These are phyloP conservation scores for Calonectria hongkongensis DNA, from an alignment of 2,329 filamentous ascomycete species.

Conservation along the genomic window DNA sequence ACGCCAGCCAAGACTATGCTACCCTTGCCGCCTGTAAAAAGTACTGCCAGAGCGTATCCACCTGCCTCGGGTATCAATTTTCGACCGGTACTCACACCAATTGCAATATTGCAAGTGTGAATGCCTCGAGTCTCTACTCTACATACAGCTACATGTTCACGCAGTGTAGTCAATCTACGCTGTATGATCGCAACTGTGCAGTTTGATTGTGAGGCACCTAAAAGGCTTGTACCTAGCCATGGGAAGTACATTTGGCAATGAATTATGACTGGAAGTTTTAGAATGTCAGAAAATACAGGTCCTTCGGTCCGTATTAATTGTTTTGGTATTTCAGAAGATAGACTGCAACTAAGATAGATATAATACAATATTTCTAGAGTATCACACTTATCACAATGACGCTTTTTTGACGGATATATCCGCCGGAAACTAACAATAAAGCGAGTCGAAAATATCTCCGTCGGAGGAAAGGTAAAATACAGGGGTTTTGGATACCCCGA, in stretches of 20 bases:
- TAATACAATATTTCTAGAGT: too few relatives aligned
- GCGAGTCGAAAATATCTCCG: too few relatives aligned
- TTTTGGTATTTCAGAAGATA: too few relatives aligned
- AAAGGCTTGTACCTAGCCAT: too few relatives aligned
- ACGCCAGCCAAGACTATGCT: not conserved
- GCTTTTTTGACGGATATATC: too few relatives aligned
- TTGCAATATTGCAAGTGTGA: slow-evolving; percentile 9
- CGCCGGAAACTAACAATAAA: too few relatives aligned
- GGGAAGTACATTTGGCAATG: too few relatives aligned
- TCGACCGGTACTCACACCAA: not conserved
- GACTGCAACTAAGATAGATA: too few relatives aligned
- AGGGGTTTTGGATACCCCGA: too few relatives aligned
- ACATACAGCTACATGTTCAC: slow-evolving; percentile 2
- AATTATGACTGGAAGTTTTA: not conserved
- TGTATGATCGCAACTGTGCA: slow-evolving; percentile 17
- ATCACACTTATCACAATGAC: too few relatives aligned
- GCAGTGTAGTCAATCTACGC: not conserved
- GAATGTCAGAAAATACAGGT: not conserved
- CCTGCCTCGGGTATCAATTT: slow-evolving; percentile 8
- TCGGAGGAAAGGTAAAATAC: too few relatives aligned
- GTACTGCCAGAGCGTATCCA: not conserved
- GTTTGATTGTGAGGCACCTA: not conserved
- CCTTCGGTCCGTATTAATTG: too few relatives aligned
- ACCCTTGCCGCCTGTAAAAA: not conserved
- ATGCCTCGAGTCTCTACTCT: slow-evolving; percentile 9